Base-by-base conservation (phyloP, 73 alveolate genomes). In the Uronychia binucleata region DNA sequence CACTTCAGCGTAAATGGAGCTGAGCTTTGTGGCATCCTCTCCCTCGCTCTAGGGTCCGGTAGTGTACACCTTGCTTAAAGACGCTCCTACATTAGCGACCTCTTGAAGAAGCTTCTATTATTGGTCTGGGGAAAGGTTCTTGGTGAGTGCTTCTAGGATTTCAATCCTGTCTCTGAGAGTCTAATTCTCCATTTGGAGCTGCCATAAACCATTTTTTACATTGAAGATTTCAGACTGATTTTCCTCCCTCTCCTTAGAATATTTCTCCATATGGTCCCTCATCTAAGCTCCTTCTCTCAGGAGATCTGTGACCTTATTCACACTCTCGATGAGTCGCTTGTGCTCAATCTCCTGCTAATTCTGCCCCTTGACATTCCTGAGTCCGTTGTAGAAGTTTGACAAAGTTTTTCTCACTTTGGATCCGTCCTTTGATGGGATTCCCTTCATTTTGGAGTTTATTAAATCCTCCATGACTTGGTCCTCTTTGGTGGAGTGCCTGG, bases 301-400 rank as follows among this genome's bases (percentile, higher is more conserved):
- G n/a, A 86, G 80, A 27, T 86, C 93, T 5, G 93, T 86, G 5
- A 86, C 93, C 26, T 85, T 86, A 80, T 86, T 86, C 1, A 86
- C 93, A 0, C 79, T 26, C n/a, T 86, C 88, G 59, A 86, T 74
- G 0, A 86, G 81, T 33, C 93, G 79, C 75, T 86, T 46, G 67
- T 46, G 5, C 19, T 46, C 67, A 46, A 46, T 46, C 19, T 46
- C 67, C 19, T 46, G 5, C 67, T 46, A 19, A 19, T 46, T 46
- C n/a, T 5, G 19, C 19, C 67, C 67, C 19, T 46, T 46, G 5
- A 46, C 67, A 46, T 46, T 46, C 19, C 67, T 46, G 19, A 46
- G 67, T 46, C 67, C 67, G 19, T 46, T 46, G 67, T 46, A 46
- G 67, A 46, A 46, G 67, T 46, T 46, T 46, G 67, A 46, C n/a